Evolutionary conservation across 139 green algal species (phyloP).

Genomic region (Ulvella scutata): DNA sequence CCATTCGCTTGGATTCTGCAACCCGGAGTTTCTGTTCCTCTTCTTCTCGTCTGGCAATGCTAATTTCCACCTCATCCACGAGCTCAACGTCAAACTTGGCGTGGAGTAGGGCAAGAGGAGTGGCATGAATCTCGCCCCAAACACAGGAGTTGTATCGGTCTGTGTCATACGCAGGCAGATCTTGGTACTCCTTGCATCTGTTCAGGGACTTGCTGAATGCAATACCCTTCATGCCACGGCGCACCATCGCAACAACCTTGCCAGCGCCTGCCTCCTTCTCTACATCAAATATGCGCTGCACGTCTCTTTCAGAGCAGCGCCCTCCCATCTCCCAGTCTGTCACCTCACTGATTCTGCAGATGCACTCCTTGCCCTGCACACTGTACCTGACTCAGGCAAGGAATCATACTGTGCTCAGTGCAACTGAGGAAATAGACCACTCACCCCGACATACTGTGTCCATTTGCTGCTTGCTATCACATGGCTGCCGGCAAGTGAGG

Average conservation of each 20-base stretch:
- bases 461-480: constrained; percentile 34
- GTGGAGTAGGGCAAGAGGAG: not conserved
- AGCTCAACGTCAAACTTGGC: not conserved
- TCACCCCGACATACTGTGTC: constrained; percentile 22
- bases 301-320: constrained; percentile 26
- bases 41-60: not conserved
- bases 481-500: not conserved
- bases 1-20: not conserved
- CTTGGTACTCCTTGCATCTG: constrained; percentile 12
- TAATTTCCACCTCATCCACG: not conserved
- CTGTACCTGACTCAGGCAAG: too few relatives aligned
- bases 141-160: constrained; percentile 19
- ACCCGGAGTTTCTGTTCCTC: not conserved
- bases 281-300: constrained; percentile 44
- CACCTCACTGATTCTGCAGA: constrained; percentile 28
- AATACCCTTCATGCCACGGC: constrained; percentile 33
- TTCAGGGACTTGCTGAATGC: constrained; percentile 38
- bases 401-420: too few relatives aligned
- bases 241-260: constrained; percentile 33
- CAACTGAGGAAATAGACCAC: too few relatives aligned
- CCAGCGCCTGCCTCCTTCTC: constrained; percentile 38
- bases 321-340: constrained; percentile 49
- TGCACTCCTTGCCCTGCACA: constrained; percentile 3
- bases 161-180: constrained; percentile 20
- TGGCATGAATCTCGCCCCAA: constrained; percentile 23